Evolutionary conservation across 345 rosid species (phyloP), one percentile per base, ranked within the genome.

Genomic region (Lepidium didymum): DNA sequence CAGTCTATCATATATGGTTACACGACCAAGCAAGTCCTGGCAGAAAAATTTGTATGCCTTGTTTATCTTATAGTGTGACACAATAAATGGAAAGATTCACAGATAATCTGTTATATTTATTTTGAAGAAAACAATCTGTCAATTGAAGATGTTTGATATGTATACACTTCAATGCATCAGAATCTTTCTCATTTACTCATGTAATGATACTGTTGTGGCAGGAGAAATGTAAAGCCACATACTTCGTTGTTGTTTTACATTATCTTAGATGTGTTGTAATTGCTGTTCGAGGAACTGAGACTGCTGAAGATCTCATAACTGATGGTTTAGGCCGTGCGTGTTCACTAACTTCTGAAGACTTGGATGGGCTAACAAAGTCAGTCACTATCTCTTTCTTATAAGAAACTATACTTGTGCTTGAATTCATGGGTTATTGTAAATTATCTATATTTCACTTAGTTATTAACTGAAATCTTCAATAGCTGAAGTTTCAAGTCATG

Each of bases 231-330:
- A 78, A 90, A 78, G 98, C 94, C 53, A 94, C 98, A 8, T 93
- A 90, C 76, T 93, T 93, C 43, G 69, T 88, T 75, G 88, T 87
- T 61, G 96, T 90, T 74, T 82, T 88, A 60, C 96, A 90, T 69
- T 82, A 90, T 68, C 70, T 80, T 25, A 79, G 83, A 73, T 74
- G 86, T 42, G 83, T 93, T 50, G 96, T 93, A 10, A 76, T 93
- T 78, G 81, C 96, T 66, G 83, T 93, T 56, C 86, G 96, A 62
- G 97, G 98, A 80, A 93, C 97, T 38, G 97, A 93, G 84, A 86
- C 96, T 27, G 88, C 92, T 19, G 98, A 93, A 78, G 98, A 93
- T 74, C 97, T 93, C 76, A 88, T 93, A 70, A 93, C 87, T 19
- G 98, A 93, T 72, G 96, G 96, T 55, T 85, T 90, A 74, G 92